Evolutionary conservation across 2,329 filamentous ascomycete genomes (phyloP).

Genomic region (Ceratocystis harringtonii): DNA sequence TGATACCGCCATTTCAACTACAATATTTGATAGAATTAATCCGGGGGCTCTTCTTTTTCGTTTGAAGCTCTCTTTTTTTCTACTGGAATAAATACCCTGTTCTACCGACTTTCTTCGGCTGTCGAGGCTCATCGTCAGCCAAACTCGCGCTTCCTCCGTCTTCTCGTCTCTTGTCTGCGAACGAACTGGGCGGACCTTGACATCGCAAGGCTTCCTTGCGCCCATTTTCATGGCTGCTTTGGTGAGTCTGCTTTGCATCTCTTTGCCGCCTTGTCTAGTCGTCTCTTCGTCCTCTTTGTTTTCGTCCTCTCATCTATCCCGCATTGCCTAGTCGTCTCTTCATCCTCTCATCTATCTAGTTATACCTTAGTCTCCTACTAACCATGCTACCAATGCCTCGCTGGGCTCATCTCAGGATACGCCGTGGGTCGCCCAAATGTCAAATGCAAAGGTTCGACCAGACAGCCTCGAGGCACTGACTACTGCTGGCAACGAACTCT

Average conservation of each 20-base stretch:
- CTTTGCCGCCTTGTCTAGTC: not conserved
- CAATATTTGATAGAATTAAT: too few species aligned
- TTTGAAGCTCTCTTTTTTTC: not conserved
- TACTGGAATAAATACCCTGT: not conserved
- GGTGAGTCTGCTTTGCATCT: constrained; percentile 8
- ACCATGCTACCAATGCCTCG: not conserved
- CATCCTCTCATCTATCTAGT: not conserved
- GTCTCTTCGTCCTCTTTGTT: not conserved
- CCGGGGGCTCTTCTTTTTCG: not conserved
- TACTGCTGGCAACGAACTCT: constrained; percentile 8
- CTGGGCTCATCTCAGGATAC: constrained; percentile 13
- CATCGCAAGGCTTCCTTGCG: constrained; percentile 2
- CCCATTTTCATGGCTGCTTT: constrained; percentile 15
- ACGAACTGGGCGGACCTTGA: not conserved
- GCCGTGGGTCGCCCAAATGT: constrained; percentile 19
- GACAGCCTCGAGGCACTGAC: constrained; percentile 14
- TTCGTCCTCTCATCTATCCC: not conserved
- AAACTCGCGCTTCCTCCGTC: not conserved
- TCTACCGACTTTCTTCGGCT: not conserved
- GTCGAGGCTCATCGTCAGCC: not conserved
- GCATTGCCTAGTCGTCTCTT: not conserved
- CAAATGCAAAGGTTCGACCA: constrained; percentile 17
- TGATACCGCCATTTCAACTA: not conserved
- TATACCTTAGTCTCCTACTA: not conserved
- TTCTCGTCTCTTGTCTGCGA: not conserved